phyloP scores from a whole-genome alignment of 148 eudicot genomes.

The Chenopodium album region DNA sequence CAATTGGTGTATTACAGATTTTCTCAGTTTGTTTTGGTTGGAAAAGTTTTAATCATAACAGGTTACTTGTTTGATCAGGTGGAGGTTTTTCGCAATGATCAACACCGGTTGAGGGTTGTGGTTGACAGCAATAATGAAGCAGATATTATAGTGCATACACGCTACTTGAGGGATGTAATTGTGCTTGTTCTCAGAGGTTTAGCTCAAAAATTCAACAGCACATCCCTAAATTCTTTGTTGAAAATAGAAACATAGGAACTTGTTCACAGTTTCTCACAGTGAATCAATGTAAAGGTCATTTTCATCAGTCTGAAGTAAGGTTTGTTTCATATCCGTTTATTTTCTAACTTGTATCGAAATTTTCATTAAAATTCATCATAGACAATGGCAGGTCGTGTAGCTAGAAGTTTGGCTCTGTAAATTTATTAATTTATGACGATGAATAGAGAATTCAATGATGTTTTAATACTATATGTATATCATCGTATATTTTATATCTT shows the following conservation, averaged over 20 bases:
- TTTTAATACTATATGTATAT: too few relatives aligned
- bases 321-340: conserved; percentile 1
- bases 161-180: conserved; percentile 82
- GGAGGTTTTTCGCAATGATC: conserved; percentile 88
- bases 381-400: background rate
- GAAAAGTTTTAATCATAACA: background rate
- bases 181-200: conserved; percentile 91
- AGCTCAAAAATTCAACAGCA: conserved; percentile 90
- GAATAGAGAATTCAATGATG: too few relatives aligned
- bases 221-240: conserved; percentile 87
- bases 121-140: conserved; percentile 81
- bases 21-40: background rate
- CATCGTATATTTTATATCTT: too few relatives aligned
- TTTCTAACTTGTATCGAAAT: background rate
- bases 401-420: background rate
- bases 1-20: background rate
- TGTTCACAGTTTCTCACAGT: background rate
- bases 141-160: conserved; percentile 90
- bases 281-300: conserved; percentile 18
- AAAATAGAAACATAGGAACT: conserved; percentile 55
- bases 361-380: background rate
- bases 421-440: too few relatives aligned
- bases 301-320: conserved; percentile 1
- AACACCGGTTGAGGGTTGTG: conserved; percentile 80
- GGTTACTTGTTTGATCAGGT: conserved; percentile 46